A percentile compares a stretch with the other conserved stretches of the same genome.
Evolutionary conservation across 1,284 basidiomycete species (phyloP).

Genomic region (Pulveroboletus sp.): DNA sequence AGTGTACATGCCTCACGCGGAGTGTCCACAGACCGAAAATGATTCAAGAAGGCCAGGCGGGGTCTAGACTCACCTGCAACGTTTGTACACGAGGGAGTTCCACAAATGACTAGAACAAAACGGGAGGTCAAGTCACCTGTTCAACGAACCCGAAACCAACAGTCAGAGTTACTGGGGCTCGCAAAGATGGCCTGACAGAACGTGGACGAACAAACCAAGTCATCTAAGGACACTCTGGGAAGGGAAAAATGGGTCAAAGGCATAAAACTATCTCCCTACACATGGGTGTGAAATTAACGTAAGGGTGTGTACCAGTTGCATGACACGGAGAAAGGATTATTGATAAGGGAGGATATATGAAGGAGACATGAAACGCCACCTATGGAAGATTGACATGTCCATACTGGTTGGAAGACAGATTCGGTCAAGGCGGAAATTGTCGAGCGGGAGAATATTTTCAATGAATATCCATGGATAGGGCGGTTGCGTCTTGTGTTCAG

Average conservation of each 20-base stretch:
- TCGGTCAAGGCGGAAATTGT: constrained; percentile 22
- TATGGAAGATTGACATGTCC: constrained; percentile 8
- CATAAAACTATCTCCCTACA: constrained; percentile 15
- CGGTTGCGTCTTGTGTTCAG: background rate
- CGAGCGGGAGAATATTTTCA: background rate
- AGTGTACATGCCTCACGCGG: background rate
- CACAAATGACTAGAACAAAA: no score
- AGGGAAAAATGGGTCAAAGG: background rate
- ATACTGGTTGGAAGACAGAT: no score
- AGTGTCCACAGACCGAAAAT: constrained; percentile 3
- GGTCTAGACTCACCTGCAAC: background rate
- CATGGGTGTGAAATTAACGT: constrained; percentile 25
- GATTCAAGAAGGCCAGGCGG: no score
- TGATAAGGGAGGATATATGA: constrained; percentile 13
- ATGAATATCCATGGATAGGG: background rate
- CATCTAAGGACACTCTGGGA: constrained; percentile 12
- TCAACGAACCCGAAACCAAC: background rate
- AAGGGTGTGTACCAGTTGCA: constrained; percentile 5
- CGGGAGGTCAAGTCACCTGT: no score
- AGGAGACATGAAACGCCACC: constrained; percentile 8
- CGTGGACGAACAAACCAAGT: background rate
- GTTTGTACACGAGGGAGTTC: no score
- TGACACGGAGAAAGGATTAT: background rate
- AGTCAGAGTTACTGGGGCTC: no score
- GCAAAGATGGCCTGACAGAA: background rate